These are phyloP conservation scores for Cardamine resedifolia DNA, from an alignment of 345 rosid species.

Conservation along the genomic window DNA sequence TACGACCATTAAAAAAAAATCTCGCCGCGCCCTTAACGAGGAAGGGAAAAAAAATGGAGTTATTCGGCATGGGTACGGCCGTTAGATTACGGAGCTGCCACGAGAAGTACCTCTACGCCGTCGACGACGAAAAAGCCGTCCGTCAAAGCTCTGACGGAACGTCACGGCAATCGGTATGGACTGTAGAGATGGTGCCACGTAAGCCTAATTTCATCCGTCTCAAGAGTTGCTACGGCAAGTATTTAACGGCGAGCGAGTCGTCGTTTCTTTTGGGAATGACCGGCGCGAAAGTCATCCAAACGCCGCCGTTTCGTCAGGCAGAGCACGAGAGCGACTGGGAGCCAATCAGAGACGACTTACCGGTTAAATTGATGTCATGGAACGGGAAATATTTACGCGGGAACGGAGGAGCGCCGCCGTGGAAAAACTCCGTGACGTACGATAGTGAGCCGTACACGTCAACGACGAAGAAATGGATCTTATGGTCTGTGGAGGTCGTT, in stretches of 20 bases:
- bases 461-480: constrained; percentile 59
- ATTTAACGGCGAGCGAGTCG: constrained; percentile 62
- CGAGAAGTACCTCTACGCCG: constrained; percentile 72
- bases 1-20: background rate
- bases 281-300: constrained; percentile 64
- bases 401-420: constrained; percentile 84
- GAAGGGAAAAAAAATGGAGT: constrained; percentile 49
- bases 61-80: constrained; percentile 55
- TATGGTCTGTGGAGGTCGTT: constrained; percentile 61
- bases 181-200: constrained; percentile 62
- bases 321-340: constrained; percentile 66
- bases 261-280: constrained; percentile 78
- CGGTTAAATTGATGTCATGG: constrained; percentile 61
- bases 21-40: constrained; percentile 3
- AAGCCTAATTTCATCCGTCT: constrained; percentile 53
- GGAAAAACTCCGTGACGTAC: constrained; percentile 81
- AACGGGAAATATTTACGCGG: constrained; percentile 65
- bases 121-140: constrained; percentile 54
- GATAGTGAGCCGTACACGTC: constrained; percentile 55
- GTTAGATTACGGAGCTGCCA: constrained; percentile 81
- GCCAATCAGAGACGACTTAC: constrained; percentile 67
- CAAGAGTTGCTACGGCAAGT: constrained; percentile 61
- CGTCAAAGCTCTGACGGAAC: constrained; percentile 68
- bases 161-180: constrained; percentile 57
- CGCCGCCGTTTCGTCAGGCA: constrained; percentile 43